Evolutionary conservation across 2,329 filamentous ascomycete genomes (phyloP), one percentile per base, ranked within the genome.

Genomic region (Keithomyces neogunnii): DNA sequence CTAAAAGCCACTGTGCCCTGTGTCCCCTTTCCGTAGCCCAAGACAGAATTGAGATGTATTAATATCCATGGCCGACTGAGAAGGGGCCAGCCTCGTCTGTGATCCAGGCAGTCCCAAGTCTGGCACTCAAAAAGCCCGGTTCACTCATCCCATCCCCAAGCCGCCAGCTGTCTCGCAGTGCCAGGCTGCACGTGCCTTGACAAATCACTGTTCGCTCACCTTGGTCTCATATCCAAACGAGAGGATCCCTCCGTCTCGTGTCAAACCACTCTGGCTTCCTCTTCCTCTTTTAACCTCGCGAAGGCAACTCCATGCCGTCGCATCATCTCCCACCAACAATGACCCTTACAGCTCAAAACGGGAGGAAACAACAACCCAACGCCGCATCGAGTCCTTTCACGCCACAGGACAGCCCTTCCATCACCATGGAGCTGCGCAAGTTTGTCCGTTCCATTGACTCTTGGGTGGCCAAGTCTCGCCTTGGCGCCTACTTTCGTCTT

Each of bases 401-500:
- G 19, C 19, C 49, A n/a, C 49, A 47, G 6, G 29, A 47, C n/a
- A 38, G 29, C 7, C 52, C 47, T 11, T 47, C 51, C 10, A 31
- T 51, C 32, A 13, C 49, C 28, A 47, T 31, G 19, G 52, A 54
- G 19, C 66, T 86, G 56, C 84, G 83, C 28, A 73, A 72, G 47
- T 73, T 82, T 50, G 89, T 89, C 63, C 77, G 33, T 9, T 36
- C 50, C 10, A 19, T 52, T 2, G 42, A 54, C 33, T 29, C 26
- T 31, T 45, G 45, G 33, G 36, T 52, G 4, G 51, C 53, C 3
- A 52, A 43, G 39, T 54, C 53, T 31, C 47, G 48, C 19, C 1
- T 51, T 29, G 53, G 53, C 8, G 35, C 29, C 39, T 52, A 50
- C 45, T 54, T 54, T 39, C 45, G 45, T 19, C 50, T 54, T 13